Evolutionary conservation across 805 yeast genomes (phyloP), one percentile per base, ranked within the genome.

Genomic region (Nakazawaea molendinolei): DNA sequence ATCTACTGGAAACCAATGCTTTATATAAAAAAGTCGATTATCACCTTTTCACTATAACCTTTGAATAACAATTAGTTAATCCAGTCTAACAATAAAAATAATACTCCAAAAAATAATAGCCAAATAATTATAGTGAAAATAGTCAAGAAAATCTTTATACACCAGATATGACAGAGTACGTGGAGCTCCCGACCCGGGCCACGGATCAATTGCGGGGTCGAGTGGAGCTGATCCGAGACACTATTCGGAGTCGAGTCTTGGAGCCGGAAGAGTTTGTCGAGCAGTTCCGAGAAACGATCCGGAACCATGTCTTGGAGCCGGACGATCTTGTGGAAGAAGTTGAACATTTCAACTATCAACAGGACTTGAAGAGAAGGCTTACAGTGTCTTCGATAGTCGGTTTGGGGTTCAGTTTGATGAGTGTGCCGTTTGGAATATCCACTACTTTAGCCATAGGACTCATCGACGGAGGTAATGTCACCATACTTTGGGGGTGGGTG

Each of bases 321-420:
- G 74, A 67, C 34, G 69, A 71, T 38, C 70, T 60, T 42, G 54
- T 58, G 3, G 82, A 77, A 45, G 70, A 69, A 8, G 75, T 80
- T 10, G 87, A 81, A 44, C 82, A 77, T 47, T 80, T 83, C 63
- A 74, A 74, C 38, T 83, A 84, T 52, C 79, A 79, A 45, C 87
- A 80, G 51, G 83, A 78, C 31, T 60, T 84, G 41, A 76, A 74
- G 41, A 67, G 86, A 46, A 76, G 79, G 42, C 65, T 83, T 38
- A 77, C 85, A 0, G 78, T 80, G 8, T 63, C 76, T 1, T 79
- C 89, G 0, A 74, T 84, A 30, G 72, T 84, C 16, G 95, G 92
- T 4, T 60, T 84, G 17, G 90, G 92, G 0, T 82, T 84, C 52
- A 76, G 87, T 1, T 58, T 84, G 22, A 81, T 84, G 89, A 84